A percentile compares a stretch with the other conserved stretches of the same genome.
These are phyloP conservation scores for Saccharum spontaneum DNA, from an alignment of 176 grass and related monocot genomes.

Conservation along the genomic window DNA sequence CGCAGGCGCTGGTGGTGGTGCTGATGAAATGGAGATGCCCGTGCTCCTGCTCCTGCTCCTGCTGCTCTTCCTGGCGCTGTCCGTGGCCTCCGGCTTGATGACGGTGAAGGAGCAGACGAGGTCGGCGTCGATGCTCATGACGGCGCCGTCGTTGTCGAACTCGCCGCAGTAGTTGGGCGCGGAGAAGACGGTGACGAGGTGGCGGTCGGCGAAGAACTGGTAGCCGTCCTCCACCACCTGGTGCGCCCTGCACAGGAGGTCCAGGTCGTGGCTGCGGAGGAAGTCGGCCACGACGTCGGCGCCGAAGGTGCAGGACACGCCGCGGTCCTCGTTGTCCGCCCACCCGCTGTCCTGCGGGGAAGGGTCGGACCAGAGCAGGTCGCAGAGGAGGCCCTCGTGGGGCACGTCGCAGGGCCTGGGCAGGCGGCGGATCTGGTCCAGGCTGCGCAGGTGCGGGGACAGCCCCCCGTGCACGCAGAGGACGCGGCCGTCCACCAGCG, in stretches of 20 bases:
- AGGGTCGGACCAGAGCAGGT: conserved; percentile 72
- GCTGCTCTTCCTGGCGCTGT: too few relatives aligned
- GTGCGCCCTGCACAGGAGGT: conserved; percentile 71
- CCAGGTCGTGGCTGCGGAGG: conserved; percentile 49
- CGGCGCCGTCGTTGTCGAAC: conserved; percentile 48
- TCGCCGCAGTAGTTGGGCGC: conserved; percentile 58
- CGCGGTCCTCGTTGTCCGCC: conserved; percentile 50
- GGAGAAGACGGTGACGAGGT: conserved; percentile 48
- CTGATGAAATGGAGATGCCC: neutral
- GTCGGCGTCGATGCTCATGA: conserved; percentile 26
- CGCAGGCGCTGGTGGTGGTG: too few relatives aligned
- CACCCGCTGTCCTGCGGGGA: conserved; percentile 1
- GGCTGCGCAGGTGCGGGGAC: conserved; percentile 49
- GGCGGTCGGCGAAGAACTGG: conserved; percentile 34
- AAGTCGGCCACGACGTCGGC: conserved; percentile 50
- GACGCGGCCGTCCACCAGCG: too few relatives aligned
- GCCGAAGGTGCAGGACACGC: conserved; percentile 61
- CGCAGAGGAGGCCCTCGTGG: conserved; percentile 45
- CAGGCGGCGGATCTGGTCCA: conserved; percentile 47
- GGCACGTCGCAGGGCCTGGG: neutral
- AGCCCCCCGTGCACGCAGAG: conserved; percentile 57
- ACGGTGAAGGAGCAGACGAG: too few relatives aligned
- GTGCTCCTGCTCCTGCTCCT: neutral
- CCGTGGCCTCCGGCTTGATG: too few relatives aligned
- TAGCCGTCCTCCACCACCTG: conserved; percentile 59